Evolutionary conservation across 495 filamentous ascomycete genomes (phyloP).

Genomic region (Jackrogersella minutella): DNA sequence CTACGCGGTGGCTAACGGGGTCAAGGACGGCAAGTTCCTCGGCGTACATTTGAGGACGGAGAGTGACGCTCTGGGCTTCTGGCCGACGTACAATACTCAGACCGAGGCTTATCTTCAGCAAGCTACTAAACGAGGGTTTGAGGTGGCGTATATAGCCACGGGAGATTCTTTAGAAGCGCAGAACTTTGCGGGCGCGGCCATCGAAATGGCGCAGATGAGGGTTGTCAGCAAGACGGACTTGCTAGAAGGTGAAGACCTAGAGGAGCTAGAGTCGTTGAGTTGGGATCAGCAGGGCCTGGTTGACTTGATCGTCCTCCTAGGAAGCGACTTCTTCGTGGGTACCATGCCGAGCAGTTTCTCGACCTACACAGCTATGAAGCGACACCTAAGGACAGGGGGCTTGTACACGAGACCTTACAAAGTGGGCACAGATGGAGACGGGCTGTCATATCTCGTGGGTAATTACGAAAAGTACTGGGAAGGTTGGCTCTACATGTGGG

Average conservation of each 20-base stretch:
- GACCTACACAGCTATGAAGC: slow-evolving; percentile 54
- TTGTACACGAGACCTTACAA: slow-evolving; percentile 55
- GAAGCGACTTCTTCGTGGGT: slow-evolving; percentile 52
- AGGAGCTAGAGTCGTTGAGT: slow-evolving; percentile 47
- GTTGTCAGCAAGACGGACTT: slow-evolving; percentile 51
- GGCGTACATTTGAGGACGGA: slow-evolving; percentile 56
- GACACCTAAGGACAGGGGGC: slow-evolving; percentile 50
- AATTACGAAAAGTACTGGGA: slow-evolving; percentile 55
- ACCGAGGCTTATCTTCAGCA: slow-evolving; percentile 48
- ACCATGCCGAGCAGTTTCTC: slow-evolving; percentile 58
- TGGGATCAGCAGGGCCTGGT: slow-evolving; percentile 58
- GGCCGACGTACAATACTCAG: slow-evolving; percentile 54
- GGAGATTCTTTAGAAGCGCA: slow-evolving; percentile 53
- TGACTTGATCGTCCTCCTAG: slow-evolving; percentile 52
- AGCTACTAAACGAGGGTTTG: slow-evolving; percentile 42
- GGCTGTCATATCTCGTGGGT: slow-evolving; percentile 52
- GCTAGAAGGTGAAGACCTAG: slow-evolving; percentile 45
- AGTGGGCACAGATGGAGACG: slow-evolving; percentile 53
- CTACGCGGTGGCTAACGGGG: slow-evolving; percentile 39
- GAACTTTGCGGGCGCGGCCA: slow-evolving; percentile 45
- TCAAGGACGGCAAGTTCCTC: slow-evolving; percentile 41
- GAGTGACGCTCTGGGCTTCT: slow-evolving; percentile 52
- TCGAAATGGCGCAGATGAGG: slow-evolving; percentile 43
- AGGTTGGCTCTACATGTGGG: slow-evolving; percentile 57
- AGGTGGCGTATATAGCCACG: slow-evolving; percentile 54